Base-by-base conservation (phyloP, 1,139 yeast species). In the Meyerozyma elateridarum region DNA sequence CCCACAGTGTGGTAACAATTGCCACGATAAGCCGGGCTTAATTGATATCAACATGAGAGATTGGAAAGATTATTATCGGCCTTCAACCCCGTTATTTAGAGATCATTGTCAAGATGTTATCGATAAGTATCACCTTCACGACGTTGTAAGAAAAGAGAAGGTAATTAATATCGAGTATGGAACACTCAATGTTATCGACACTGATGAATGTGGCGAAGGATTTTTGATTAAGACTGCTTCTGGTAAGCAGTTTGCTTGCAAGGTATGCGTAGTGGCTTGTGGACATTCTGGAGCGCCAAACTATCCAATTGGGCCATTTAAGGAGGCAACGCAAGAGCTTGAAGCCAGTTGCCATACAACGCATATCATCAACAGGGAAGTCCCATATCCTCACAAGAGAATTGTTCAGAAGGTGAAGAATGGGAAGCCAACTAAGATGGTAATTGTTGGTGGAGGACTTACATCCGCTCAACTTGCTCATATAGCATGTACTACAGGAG, bases 391-490 rank as follows among this genome's bases (percentile, higher is more conserved):
- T 22, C 41, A 51, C 37, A 34, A 38, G 21, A 34, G 50, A 30
- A 24, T 48, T 27, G 15, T 39, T 32, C 32, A 31, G 5, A 52
- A 49, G 41, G 46, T 50, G 20, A 41, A 34, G 19, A 32, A 15
- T 12, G 37, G 34, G 6, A 36, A 41, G 16, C 29, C 40, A 4
- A 48, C 58, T 5, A 44, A 54, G 5, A 40, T 66, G 9, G 62
- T 63, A 1, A 60, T 70, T 15, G 68, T 69, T 4, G 76, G 76
- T 0, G 75, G 76, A 3, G 76, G 75, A 0, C 49, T 68, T 26
- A 68, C 75, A 0, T 63, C 73, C 0, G 75, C 74, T 0, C 76
- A 70, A 40, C 46, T 70, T n/a, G 69, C 70, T 2, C 62, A 66
- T 40, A 60, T 59, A 13, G 63, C 67, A 4, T 51, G 64, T 4